A percentile compares a stretch with the other conserved stretches of the same genome.
phyloP scores from a whole-genome alignment of 2,329 filamentous ascomycete species.

The Grosmannia clavigera region DNA sequence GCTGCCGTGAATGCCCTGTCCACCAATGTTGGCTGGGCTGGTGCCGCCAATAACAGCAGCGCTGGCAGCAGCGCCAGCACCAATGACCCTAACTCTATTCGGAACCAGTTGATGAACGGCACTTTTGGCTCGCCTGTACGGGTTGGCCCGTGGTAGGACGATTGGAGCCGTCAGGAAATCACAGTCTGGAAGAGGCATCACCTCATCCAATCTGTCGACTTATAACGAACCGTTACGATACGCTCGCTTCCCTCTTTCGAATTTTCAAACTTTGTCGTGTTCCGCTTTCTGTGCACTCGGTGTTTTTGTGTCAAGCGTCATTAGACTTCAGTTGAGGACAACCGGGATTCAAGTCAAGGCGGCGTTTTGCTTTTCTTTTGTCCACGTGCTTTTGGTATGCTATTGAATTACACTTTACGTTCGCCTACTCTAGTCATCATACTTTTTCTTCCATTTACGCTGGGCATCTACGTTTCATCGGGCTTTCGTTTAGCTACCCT shows the following conservation, averaged over 20 bases:
- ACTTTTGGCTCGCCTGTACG: constrained; percentile 47
- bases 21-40: constrained; percentile 68
- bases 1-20: constrained; percentile 69
- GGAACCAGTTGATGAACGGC: constrained; percentile 50
- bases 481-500: background rate
- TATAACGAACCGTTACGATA: constrained; percentile 10
- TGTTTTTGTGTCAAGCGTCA: constrained; percentile 1
- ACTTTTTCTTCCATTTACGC: background rate
- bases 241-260: background rate
- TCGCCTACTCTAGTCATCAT: background rate
- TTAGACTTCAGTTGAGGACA: constrained; percentile 6
- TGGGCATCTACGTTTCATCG: background rate
- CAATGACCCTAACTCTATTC: constrained; percentile 43
- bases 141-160: constrained; percentile 46
- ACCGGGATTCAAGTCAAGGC: constrained; percentile 6
- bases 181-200: no score
- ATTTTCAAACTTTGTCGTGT: background rate
- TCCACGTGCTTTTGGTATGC: background rate
- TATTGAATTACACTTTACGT: background rate
- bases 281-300: background rate
- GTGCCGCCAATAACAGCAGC: constrained; percentile 28
- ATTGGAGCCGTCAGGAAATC: background rate
- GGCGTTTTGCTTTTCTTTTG: constrained; percentile 7
- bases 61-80: constrained; percentile 19
- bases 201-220: background rate